These are phyloP conservation scores for Grosmannia huntii DNA, from an alignment of 2,329 filamentous ascomycete genomes.

Conservation along the genomic window DNA sequence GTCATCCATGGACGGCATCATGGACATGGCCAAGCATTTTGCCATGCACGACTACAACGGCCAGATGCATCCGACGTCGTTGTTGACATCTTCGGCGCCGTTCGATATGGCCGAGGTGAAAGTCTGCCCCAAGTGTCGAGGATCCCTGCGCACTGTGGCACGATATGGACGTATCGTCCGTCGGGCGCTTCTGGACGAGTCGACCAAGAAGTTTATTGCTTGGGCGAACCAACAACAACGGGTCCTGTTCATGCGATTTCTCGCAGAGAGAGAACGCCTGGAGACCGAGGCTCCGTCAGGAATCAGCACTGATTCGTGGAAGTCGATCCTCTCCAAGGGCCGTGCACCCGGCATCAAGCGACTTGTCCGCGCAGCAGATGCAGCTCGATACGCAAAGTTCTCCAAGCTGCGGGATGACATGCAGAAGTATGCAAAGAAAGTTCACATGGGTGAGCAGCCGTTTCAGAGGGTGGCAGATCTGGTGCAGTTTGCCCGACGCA, in stretches of 20 bases:
- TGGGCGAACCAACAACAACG: constrained; percentile 26
- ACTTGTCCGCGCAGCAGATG: neutral
- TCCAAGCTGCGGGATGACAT: constrained; percentile 11
- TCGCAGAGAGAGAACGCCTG: constrained; percentile 15
- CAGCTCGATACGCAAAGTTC: constrained; percentile 13
- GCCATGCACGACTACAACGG: constrained; percentile 20
- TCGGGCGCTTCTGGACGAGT: constrained; percentile 46
- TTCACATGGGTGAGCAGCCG: constrained; percentile 33
- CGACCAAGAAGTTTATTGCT: constrained; percentile 48
- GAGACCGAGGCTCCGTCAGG: no score
- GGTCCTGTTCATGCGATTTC: constrained; percentile 15
- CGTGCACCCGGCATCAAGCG: neutral
- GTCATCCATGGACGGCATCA: constrained; percentile 46
- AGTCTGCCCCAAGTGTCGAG: constrained; percentile 43
- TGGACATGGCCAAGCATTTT: constrained; percentile 41
- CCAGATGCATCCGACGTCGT: neutral
- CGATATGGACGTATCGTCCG: constrained; percentile 53
- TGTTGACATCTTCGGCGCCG: neutral
- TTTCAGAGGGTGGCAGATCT: constrained; percentile 32
- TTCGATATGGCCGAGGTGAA: constrained; percentile 3
- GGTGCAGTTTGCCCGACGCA: constrained; percentile 26
- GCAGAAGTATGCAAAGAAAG: constrained; percentile 15
- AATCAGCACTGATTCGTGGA: neutral
- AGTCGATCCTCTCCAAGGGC: no score
- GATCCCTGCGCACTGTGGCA: constrained; percentile 27